Evolutionary conservation across 2,329 filamentous ascomycete species (phyloP).

Genomic region (Grosmannia huntii): DNA sequence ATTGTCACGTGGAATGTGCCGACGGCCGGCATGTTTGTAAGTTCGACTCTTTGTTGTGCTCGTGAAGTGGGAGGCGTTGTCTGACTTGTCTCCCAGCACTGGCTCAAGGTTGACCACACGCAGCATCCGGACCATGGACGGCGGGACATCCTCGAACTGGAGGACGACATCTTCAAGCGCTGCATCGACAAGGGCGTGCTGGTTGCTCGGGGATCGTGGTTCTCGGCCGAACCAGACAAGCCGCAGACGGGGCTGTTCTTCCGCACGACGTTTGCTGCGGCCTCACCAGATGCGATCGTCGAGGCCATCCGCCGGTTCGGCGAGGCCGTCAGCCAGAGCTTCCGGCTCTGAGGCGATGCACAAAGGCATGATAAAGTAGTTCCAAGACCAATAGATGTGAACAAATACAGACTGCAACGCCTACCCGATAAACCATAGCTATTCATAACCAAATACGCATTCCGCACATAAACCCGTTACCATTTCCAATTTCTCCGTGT

Average conservation of each 20-base stretch:
- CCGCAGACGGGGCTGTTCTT: slow-evolving; percentile 62
- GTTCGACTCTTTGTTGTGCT: too few relatives aligned
- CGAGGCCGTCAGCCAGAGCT: slow-evolving; percentile 52
- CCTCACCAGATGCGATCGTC: slow-evolving; percentile 55
- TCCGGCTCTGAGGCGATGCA: slow-evolving; percentile 18
- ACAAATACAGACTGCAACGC: too few relatives aligned
- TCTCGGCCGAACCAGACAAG: slow-evolving; percentile 58
- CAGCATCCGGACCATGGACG: slow-evolving; percentile 48
- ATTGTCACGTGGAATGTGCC: slow-evolving; percentile 72
- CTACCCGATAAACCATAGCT: too few relatives aligned
- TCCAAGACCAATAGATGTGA: too few relatives aligned
- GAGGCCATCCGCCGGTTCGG: slow-evolving; percentile 67
- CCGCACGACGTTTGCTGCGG: slow-evolving; percentile 79
- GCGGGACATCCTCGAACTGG: slow-evolving; percentile 51
- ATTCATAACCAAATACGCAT: too few relatives aligned
- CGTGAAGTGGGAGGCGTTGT: too few relatives aligned
- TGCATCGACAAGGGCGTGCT: slow-evolving; percentile 68
- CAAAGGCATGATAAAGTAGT: too few relatives aligned
- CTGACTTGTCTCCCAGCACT: slow-evolving; percentile 36
- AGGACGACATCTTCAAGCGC: slow-evolving; percentile 74
- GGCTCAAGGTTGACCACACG: slow-evolving; percentile 56
- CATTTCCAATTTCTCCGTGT: too few relatives aligned
- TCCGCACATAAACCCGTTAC: too few relatives aligned
- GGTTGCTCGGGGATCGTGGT: slow-evolving; percentile 80
- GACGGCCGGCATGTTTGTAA: slow-evolving; percentile 86